These are phyloP conservation scores for Penicillium corylophilum DNA, from an alignment of 2,329 filamentous ascomycete genomes.

Conservation along the genomic window DNA sequence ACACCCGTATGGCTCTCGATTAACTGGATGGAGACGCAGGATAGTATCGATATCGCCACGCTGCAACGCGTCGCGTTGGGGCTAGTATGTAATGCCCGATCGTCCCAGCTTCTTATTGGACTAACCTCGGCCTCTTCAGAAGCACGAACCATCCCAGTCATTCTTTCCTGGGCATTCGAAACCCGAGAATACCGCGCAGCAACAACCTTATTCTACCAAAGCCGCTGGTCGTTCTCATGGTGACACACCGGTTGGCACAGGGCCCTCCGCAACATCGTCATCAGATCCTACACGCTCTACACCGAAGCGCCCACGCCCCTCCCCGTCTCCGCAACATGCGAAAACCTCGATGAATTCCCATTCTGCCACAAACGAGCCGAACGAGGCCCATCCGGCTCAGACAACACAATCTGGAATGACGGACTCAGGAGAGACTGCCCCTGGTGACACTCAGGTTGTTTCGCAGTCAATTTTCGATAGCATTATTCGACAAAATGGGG, in stretches of 20 bases:
- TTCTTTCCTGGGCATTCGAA: slow-evolving; percentile 11
- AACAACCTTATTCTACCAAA: background rate
- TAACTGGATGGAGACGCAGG: slow-evolving; percentile 39
- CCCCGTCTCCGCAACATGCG: slow-evolving; percentile 21
- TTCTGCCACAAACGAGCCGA: slow-evolving; percentile 13
- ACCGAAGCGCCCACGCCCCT: slow-evolving; percentile 3
- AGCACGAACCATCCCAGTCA: slow-evolving; percentile 31
- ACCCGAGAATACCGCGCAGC: slow-evolving; percentile 5
- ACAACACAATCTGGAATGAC: slow-evolving; percentile 30
- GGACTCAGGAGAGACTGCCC: slow-evolving; percentile 33
- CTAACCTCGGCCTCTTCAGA: slow-evolving; percentile 30
- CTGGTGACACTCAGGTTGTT: slow-evolving; percentile 46
- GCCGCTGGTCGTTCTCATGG: slow-evolving; percentile 7
- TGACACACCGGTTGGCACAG: slow-evolving; percentile 6
- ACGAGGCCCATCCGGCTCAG: slow-evolving; percentile 15
- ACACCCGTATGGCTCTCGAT: background rate
- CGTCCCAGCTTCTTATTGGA: slow-evolving; percentile 27
- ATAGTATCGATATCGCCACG: slow-evolving; percentile 42
- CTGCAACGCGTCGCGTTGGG: slow-evolving; percentile 44
- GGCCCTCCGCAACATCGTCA: slow-evolving; percentile 10
- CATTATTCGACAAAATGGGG: slow-evolving; percentile 39
- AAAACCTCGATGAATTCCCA: slow-evolving; percentile 12
- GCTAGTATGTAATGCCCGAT: slow-evolving; percentile 35
- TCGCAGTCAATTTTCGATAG: slow-evolving; percentile 47
- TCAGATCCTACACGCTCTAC: slow-evolving; percentile 10